phyloP scores from a whole-genome alignment of 371 early-diverging fungal species.

The Mucor mucedo region DNA sequence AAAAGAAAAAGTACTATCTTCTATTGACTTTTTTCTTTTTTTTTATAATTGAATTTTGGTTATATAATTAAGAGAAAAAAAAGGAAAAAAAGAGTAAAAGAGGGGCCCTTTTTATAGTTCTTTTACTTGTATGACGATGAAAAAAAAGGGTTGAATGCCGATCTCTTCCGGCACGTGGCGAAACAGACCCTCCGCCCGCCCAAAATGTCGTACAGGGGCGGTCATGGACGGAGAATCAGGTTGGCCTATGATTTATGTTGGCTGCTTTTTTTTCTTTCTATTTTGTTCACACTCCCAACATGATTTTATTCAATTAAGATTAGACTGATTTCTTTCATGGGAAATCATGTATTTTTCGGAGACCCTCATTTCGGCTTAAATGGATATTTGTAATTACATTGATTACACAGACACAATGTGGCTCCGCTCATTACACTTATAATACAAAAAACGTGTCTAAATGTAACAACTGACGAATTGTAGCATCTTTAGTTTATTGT shows the following conservation, averaged over 20 bases:
- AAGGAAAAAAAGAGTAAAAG: not conserved
- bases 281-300: too few species aligned
- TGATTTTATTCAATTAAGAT: too few species aligned
- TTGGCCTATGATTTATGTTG: too few species aligned
- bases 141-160: slow-evolving; percentile 14
- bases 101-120: not conserved
- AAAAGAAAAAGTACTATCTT: not conserved
- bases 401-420: not conserved
- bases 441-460: slow-evolving; percentile 17
- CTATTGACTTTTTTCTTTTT: not conserved
- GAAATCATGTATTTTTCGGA: too few species aligned
- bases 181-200: not conserved
- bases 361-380: too few species aligned
- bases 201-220: slow-evolving; percentile 3
- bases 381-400: too few species aligned
- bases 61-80: not conserved
- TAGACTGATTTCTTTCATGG: too few species aligned
- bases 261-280: not conserved
- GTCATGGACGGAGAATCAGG: not conserved
- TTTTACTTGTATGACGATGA: not conserved
- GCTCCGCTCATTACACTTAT: not conserved
- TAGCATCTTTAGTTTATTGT: slow-evolving; percentile 3
- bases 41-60: not conserved
- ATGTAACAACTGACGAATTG: slow-evolving; percentile 4
- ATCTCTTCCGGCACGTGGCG: slow-evolving; percentile 31